Conservation (phyloP, 1,139 yeast species). For the Diutina mesorugosa region DNA sequence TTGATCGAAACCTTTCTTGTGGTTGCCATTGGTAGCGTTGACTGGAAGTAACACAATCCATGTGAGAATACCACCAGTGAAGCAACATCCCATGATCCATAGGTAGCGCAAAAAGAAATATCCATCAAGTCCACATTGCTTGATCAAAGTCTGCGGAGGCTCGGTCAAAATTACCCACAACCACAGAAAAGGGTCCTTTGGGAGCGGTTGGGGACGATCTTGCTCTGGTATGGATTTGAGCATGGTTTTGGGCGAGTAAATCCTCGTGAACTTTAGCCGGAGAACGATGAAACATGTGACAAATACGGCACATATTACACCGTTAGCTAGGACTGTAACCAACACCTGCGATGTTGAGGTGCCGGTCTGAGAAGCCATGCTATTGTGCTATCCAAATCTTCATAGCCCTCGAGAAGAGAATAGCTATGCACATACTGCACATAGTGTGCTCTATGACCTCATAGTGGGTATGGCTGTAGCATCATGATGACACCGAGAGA, state of each 20-base stretch:
- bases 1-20: slow-evolving; percentile 54
- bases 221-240: slow-evolving; percentile 47
- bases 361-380: slow-evolving; percentile 2
- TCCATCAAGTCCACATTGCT: slow-evolving; percentile 69
- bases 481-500: not conserved
- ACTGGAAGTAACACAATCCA: slow-evolving; percentile 53
- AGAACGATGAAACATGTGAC: slow-evolving; percentile 38
- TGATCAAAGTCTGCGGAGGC: slow-evolving; percentile 52
- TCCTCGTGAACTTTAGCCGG: slow-evolving; percentile 43
- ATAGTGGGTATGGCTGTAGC: not conserved
- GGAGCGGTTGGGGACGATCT: slow-evolving; percentile 49
- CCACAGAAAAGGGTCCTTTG: slow-evolving; percentile 57
- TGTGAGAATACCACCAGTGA: slow-evolving; percentile 26
- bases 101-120: slow-evolving; percentile 53
- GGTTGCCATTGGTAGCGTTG: slow-evolving; percentile 49
- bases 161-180: slow-evolving; percentile 38
- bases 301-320: slow-evolving; percentile 40
- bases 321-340: slow-evolving; percentile 44
- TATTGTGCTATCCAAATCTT: not conserved
- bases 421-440: not conserved
- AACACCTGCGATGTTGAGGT: slow-evolving; percentile 44
- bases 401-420: not conserved
- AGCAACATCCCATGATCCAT: slow-evolving; percentile 27
- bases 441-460: not conserved
- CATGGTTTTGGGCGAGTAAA: slow-evolving; percentile 56